phyloP scores from a whole-genome alignment of 1,139 yeast genomes.

The Blastobotrys aristatus region DNA sequence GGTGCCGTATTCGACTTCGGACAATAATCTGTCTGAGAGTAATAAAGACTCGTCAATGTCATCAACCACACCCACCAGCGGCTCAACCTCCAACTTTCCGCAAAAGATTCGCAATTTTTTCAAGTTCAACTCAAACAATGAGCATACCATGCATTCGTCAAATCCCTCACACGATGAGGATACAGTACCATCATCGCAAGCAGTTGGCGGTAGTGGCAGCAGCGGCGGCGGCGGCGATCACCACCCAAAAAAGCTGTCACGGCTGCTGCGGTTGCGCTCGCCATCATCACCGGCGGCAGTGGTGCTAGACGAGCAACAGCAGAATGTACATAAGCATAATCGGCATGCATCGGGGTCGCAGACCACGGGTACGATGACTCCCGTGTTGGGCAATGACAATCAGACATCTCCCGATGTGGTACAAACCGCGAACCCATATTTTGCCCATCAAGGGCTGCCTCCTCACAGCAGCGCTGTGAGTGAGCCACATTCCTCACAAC shows the following conservation, averaged over 20 bases:
- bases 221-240: constrained; percentile 7
- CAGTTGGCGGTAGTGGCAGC: too few relatives aligned
- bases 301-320: constrained; percentile 12
- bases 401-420: constrained; percentile 37
- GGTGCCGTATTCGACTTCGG: constrained; percentile 14
- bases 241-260: constrained; percentile 18
- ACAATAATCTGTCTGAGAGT: too few relatives aligned
- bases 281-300: constrained; percentile 35
- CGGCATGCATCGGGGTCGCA: constrained; percentile 27
- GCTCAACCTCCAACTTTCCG: constrained; percentile 20
- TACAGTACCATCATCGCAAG: too few relatives aligned
- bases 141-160: too few relatives aligned
- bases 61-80: constrained; percentile 1
- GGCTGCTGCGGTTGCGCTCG: constrained; percentile 37
- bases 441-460: constrained; percentile 53
- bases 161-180: constrained; percentile 11
- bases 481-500: neutral
- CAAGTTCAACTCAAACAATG: too few relatives aligned
- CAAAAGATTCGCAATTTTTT: constrained; percentile 31
- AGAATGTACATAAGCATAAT: neutral
- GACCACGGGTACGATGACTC: constrained; percentile 30
- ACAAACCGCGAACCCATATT: constrained; percentile 33
- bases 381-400: constrained; percentile 27
- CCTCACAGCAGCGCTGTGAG: too few relatives aligned
- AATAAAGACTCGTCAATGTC: neutral